Evolutionary conservation across 805 yeast species (phyloP), one percentile per base, ranked within the genome.

Genomic region (Kuraishia capsulata): DNA sequence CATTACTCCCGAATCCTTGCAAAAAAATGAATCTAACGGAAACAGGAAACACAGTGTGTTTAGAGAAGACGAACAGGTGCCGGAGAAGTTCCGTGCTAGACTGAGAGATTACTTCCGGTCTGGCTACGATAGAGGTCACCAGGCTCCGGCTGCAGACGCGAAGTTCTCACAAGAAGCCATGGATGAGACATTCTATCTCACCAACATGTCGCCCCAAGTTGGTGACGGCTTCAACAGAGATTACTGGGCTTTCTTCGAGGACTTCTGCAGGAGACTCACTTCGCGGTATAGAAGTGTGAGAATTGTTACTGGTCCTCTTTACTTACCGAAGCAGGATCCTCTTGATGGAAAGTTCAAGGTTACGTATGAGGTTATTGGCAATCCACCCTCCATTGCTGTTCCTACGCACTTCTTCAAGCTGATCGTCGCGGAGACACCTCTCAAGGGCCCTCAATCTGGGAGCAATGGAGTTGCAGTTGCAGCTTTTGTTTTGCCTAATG

Each of bases 211-310:
- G 5, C 98, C 98, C 1, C 98, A 92, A 58, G 96, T 92, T 3
- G 98, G 98, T 3, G 95, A 82, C 4, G 98, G 98, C 0, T 92
- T 92, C 65, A 92, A 92, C 62, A 71, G 98, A 50, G 97, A 92
- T 56, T 83, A 92, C 57, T 92, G 98, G 98, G 95, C 97, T 0
- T 96, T 88, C 57, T 76, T 92, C 42, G 98, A 92, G 59, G 83
- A 84, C 51, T 92, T 92, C 55, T 76, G 81, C 34, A 71, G 98
- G 44, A 69, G 85, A 39, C 69, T 90, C 44, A 83, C 95, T 4
- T 51, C 62, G n/a, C 65, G 67, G 38, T 92, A 84, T 57, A 73
- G 71, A 36, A 71, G 78, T 35, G 96, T 92, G 10, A 69, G 97
- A 46, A 70, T 92, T 28, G 81, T 92, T 53, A 92, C 97, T 1